Conservation (phyloP, 495 filamentous ascomycete genomes). For the Aspergillus avenaceus region DNA sequence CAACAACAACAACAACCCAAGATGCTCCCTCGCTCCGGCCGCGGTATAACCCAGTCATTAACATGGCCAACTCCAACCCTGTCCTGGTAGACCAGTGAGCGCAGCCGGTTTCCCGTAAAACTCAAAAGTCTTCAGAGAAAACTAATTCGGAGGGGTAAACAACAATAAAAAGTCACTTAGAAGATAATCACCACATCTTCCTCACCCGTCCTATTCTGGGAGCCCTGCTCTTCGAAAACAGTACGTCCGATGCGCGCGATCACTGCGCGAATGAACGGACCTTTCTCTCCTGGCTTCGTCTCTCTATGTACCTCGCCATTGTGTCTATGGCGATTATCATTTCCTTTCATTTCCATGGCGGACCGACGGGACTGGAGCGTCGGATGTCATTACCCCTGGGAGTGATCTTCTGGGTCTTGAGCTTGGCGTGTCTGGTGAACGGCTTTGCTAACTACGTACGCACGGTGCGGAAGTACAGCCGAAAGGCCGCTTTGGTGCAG, state of each 20-base stretch:
- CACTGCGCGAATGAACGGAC: slow-evolving; percentile 58
- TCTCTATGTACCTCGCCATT: slow-evolving; percentile 86
- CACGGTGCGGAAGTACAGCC: slow-evolving; percentile 80
- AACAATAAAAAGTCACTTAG: slow-evolving; percentile 30
- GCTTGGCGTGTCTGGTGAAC: slow-evolving; percentile 65
- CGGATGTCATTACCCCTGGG: slow-evolving; percentile 80
- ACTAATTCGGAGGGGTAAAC: no score
- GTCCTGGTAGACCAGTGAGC: slow-evolving; percentile 42
- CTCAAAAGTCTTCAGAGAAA: not conserved
- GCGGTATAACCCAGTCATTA: slow-evolving; percentile 37
- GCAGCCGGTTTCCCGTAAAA: not conserved
- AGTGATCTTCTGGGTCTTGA: slow-evolving; percentile 80
- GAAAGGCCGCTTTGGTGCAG: slow-evolving; percentile 79
- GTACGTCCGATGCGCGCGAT: slow-evolving; percentile 76
- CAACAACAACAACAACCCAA: slow-evolving; percentile 3
- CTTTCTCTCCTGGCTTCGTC: slow-evolving; percentile 91
- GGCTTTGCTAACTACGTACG: slow-evolving; percentile 85
- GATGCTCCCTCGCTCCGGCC: slow-evolving; percentile 9
- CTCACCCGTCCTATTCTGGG: slow-evolving; percentile 67
- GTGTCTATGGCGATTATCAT: slow-evolving; percentile 86
- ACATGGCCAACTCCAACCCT: slow-evolving; percentile 29
- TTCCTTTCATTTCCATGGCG: slow-evolving; percentile 81
- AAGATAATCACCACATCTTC: slow-evolving; percentile 50
- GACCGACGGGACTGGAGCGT: slow-evolving; percentile 65
- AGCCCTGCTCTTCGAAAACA: slow-evolving; percentile 84